Evolutionary conservation across 164 flowering plant genomes (phyloP).

Genomic region (Annona cherimola): DNA sequence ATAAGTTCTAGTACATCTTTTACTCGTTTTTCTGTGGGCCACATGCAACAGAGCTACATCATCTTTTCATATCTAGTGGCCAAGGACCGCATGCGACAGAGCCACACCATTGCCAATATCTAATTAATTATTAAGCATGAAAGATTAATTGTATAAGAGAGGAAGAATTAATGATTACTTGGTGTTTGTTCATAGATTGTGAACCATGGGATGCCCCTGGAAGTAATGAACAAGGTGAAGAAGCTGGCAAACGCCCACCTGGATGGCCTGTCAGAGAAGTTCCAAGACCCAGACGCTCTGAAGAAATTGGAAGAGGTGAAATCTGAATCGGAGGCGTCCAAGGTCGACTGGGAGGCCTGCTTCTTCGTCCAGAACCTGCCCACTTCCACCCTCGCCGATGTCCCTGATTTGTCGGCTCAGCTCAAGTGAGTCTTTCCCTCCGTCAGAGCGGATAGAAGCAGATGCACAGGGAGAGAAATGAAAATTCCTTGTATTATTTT

Average conservation of each 20-base stretch:
- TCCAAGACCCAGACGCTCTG: conserved; percentile 45
- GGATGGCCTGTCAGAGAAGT: conserved; percentile 45
- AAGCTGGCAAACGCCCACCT: conserved; percentile 43
- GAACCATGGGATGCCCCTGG: conserved; percentile 56
- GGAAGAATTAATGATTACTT: too few species aligned
- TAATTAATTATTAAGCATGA: too few species aligned
- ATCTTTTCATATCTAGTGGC: too few species aligned
- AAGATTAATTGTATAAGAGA: too few species aligned
- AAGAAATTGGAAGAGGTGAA: conserved; percentile 8
- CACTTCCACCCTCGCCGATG: conserved; percentile 36
- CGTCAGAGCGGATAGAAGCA: background rate
- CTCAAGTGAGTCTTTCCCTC: conserved; percentile 37
- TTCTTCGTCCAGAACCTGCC: conserved; percentile 67
- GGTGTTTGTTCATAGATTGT: conserved; percentile 40
- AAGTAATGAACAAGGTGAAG: conserved; percentile 63
- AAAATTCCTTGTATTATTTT: too few species aligned
- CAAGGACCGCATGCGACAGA: too few species aligned
- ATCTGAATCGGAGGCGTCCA: conserved; percentile 13
- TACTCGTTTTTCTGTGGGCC: too few species aligned
- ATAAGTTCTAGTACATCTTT: too few species aligned
- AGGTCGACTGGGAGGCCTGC: conserved; percentile 29
- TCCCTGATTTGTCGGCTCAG: conserved; percentile 34
- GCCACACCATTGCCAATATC: too few species aligned
- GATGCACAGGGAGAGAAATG: too few species aligned
- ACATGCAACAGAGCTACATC: too few species aligned